Base-by-base conservation (phyloP, 2,329 filamentous ascomycete species). In the Diaporthe australafricana region DNA sequence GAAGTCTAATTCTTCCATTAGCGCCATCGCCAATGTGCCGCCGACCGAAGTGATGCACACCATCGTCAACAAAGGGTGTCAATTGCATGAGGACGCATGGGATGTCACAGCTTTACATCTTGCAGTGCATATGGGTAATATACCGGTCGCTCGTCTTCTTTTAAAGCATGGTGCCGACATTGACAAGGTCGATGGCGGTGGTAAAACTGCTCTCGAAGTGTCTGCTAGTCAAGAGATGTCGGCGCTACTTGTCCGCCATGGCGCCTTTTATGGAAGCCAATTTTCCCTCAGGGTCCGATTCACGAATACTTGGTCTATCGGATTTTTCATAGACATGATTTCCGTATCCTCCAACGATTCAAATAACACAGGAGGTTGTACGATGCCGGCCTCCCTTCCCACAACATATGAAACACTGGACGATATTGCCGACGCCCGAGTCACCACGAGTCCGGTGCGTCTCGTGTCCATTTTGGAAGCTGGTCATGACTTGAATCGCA, bases 201-300 rank as follows among this genome's bases (percentile, higher is more conserved):
- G 55, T 12, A 1, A 14, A 20, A 53, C 50, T 9, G 27, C 50
- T 9, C 50, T 53, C 7, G 27, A 8, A 2, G 5, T 2, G 0
- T 17, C 20, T 12, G 0, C 1, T 7, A n/a, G 16, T 17, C 55
- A 3, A 2, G 56, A 60, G 8, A 60, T 45, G 9, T 12, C 1
- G 2, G 30, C 4, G 9, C 25, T 45, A 16, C 56, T 60, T 1
- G 4, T 60, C 16, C 16, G 9, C 4, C 38, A 60, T 30, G 56
- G 56, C 2, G 56, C 56, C 8, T 60, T 38, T 7, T 25, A 30
- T 20, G 17, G 3, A 8, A 2, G 8, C 1, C 56, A 45, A 4
- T 30, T 45, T 3, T 4, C 5, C 1, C 0, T 5, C 0, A 20
- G n/a, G n/a, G n/a, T n/a, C n/a, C n/a, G n/a, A n/a, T n/a, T n/a